Conservation (phyloP, 2,329 filamentous ascomycete species). For the Fusarium protoensiforme region DNA sequence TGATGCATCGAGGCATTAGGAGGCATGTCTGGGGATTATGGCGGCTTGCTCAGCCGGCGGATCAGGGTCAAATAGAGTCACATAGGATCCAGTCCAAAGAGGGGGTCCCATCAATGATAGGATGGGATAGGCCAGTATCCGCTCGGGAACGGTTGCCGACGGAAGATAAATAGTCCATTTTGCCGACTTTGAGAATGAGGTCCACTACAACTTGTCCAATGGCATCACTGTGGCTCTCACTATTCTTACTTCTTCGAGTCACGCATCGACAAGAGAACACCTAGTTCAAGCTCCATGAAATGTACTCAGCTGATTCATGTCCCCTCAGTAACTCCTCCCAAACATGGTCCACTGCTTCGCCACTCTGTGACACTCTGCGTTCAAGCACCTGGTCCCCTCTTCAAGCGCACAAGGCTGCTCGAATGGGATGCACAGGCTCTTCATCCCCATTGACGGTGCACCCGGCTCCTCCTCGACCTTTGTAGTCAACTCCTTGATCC, state of each 20-base stretch:
- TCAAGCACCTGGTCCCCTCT: constrained; percentile 90
- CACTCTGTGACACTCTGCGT: constrained; percentile 80
- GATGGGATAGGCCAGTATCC: background rate
- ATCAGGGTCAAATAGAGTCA: background rate
- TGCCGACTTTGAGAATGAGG: background rate
- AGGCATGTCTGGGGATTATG: background rate
- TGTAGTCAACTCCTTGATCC: constrained; percentile 92
- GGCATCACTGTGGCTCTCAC: background rate
- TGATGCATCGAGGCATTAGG: background rate
- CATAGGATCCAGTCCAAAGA: background rate
- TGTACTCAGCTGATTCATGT: background rate
- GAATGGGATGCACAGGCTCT: constrained; percentile 77
- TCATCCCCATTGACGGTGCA: constrained; percentile 72
- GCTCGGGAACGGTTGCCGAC: background rate
- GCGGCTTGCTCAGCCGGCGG: background rate
- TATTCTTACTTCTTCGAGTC: background rate
- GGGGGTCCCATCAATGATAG: background rate
- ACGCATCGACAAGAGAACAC: background rate
- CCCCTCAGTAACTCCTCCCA: constrained; percentile 72
- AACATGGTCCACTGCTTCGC: constrained; percentile 97
- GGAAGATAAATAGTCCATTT: constrained; percentile 8
- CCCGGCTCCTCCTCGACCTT: constrained; percentile 72
- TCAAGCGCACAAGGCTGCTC: constrained; percentile 76
- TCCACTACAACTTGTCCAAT: background rate
- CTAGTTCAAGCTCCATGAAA: background rate